These are phyloP conservation scores for Ceratocystis papillata DNA, from an alignment of 2,329 filamentous ascomycete genomes.

Conservation along the genomic window DNA sequence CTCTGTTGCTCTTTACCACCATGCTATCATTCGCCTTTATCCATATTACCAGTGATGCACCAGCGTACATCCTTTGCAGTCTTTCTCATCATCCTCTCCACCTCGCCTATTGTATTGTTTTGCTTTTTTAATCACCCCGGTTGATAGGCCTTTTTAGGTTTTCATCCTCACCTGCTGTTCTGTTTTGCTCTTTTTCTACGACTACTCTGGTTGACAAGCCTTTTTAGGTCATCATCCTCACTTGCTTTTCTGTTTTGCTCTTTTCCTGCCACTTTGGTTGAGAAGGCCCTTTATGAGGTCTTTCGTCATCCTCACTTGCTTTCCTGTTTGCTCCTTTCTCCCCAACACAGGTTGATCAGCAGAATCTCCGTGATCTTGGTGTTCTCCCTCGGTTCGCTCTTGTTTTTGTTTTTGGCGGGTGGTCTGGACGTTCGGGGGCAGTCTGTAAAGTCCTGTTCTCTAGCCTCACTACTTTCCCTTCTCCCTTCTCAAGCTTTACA, in stretches of 20 bases:
- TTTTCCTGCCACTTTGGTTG: constrained; percentile 17
- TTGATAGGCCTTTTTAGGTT: background rate
- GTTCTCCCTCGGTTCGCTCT: constrained; percentile 7
- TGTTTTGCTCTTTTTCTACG: constrained; percentile 5
- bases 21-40: background rate
- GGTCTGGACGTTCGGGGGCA: background rate
- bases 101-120: constrained; percentile 9
- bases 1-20: background rate
- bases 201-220: background rate
- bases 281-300: constrained; percentile 10
- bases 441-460: background rate
- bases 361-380: background rate
- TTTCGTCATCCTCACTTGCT: constrained; percentile 16
- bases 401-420: constrained; percentile 9
- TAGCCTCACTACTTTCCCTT: background rate
- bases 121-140: background rate
- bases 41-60: background rate
- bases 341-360: background rate
- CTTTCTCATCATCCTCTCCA: background rate
- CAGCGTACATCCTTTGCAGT: background rate
- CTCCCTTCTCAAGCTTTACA: background rate
- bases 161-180: constrained; percentile 16
- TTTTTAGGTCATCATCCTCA: background rate
- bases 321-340: constrained; percentile 6
- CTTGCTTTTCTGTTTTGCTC: constrained; percentile 13